Evolutionary conservation across 306 rosid species (phyloP), one percentile per base, ranked within the genome.

Genomic region (Fagus sylvatica): DNA sequence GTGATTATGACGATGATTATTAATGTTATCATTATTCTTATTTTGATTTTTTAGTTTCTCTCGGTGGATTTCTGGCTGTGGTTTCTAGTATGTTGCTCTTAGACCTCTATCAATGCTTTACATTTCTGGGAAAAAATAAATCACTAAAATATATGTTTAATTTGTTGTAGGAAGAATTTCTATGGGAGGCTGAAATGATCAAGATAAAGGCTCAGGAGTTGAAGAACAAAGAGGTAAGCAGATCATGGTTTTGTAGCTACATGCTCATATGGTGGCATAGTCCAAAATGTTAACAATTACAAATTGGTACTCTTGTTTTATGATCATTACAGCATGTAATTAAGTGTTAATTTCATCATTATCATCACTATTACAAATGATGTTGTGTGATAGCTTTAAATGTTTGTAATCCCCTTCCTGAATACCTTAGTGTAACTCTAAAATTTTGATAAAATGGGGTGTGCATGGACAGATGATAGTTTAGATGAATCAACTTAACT

Each of bases 141-240:
- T 67, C 72, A 71, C 22, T 75, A 19, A 37, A n/a, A 64, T 76
- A 40, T 76, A 56, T 34, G 22, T 49, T 55, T 56, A 9, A 73
- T 51, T 16, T 33, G 34, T 78, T 83, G 78, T 78, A 95, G 98
- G 98, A 95, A 86, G 98, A 95, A 76, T 95, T 95, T 87, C 84
- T 95, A 73, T 91, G 97, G 80, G 98, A 95, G 84, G 98, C 98
- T 71, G 98, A 95, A 78, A 84, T 95, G 92, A 92, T 92, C 77
- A 95, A 95, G 90, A 88, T 91, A 71, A 95, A 91, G 86, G 98
- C 98, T 69, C 98, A 92, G 76, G 98, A 95, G 40, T 83, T 95
- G 87, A 95, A 95, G 88, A 96, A 89, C 78, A 95, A 95, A 87
- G 98, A 93, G 98, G 98, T 95, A 67, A 86, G 88, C 61, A 72